Evolutionary conservation across 192 early-diverging fungal genomes (phyloP).

Genomic region (Backusella westeae): DNA sequence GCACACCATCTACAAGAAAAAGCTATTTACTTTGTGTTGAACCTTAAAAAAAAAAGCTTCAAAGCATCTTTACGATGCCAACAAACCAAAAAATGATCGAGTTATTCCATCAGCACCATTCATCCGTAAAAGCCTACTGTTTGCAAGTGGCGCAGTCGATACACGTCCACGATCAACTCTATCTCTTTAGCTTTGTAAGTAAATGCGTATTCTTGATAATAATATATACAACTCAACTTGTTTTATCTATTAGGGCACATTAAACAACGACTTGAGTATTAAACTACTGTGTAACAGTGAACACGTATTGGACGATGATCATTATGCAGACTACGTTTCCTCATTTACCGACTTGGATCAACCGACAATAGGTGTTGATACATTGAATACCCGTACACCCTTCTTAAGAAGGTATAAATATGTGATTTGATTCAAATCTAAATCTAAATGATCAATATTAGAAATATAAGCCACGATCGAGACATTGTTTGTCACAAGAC

Average conservation of each 20-base stretch:
- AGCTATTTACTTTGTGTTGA: background rate
- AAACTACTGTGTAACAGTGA: conserved; percentile 29
- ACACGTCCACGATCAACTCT: conserved; percentile 28
- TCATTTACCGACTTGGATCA: conserved; percentile 28
- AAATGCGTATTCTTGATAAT: background rate
- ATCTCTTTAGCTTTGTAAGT: conserved; percentile 33
- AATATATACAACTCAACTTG: too few relatives aligned
- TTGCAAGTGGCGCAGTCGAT: conserved; percentile 18
- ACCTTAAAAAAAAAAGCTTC: background rate
- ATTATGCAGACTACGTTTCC: conserved; percentile 31
- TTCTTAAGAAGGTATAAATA: conserved; percentile 44
- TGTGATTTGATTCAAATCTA: too few relatives aligned
- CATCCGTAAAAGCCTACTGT: conserved; percentile 19
- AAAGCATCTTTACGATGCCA: conserved; percentile 57
- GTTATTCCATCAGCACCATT: conserved; percentile 25
- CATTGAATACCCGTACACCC: background rate
- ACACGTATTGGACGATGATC: background rate
- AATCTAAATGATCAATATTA: too few relatives aligned
- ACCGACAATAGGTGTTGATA: conserved; percentile 21
- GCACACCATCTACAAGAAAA: background rate
- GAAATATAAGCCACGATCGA: background rate
- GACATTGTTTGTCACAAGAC: conserved; percentile 68
- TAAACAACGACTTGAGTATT: conserved; percentile 10
- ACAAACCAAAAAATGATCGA: conserved; percentile 58
- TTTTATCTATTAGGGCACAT: conserved; percentile 8